phyloP scores from a whole-genome alignment of 805 yeast genomes.

The Barnettozyma sucrosica region DNA sequence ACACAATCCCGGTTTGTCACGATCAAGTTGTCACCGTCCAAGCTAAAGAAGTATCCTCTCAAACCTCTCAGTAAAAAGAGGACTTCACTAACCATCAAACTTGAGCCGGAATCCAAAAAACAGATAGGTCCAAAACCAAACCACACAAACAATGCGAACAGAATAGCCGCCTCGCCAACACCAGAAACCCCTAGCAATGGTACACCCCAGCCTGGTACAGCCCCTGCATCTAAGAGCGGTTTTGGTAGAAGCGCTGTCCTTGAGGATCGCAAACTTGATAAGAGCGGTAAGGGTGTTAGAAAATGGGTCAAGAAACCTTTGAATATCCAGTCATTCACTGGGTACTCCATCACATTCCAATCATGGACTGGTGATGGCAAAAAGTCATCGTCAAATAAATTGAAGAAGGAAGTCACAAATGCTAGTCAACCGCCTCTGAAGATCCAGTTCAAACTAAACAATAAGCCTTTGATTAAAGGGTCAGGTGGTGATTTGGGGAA shows the following conservation, averaged over 20 bases:
- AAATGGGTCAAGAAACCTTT: slow-evolving; percentile 38
- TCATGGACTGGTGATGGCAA: slow-evolving; percentile 34
- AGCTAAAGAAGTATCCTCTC: slow-evolving; percentile 8
- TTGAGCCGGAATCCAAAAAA: slow-evolving; percentile 4
- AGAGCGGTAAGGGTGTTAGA: slow-evolving; percentile 38
- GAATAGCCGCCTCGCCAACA: slow-evolving; percentile 8
- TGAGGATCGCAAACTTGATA: slow-evolving; percentile 30
- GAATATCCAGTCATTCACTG: slow-evolving; percentile 39
- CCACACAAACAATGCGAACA: not conserved
- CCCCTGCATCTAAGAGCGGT: slow-evolving; percentile 12
- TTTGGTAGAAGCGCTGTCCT: slow-evolving; percentile 6
- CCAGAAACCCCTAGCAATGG: slow-evolving; percentile 9
- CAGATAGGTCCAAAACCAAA: slow-evolving; percentile 1
- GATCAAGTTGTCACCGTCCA: slow-evolving; percentile 14
- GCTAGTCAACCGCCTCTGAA: slow-evolving; percentile 7
- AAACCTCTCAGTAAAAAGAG: slow-evolving; percentile 5
- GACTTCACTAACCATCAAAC: not conserved
- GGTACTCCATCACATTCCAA: slow-evolving; percentile 31
- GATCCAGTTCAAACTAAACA: slow-evolving; percentile 22
- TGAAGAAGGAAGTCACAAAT: not conserved
- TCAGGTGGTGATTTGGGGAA: not conserved
- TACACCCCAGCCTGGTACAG: slow-evolving; percentile 13
- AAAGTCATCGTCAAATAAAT: not conserved
- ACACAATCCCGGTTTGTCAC: slow-evolving; percentile 15
- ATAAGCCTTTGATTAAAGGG: slow-evolving; percentile 10